Percentiles rank a stretch among this genome's conserved stretches.
Conservation (phyloP, 495 filamentous ascomycete genomes). For the Penicillium waksmanii region DNA sequence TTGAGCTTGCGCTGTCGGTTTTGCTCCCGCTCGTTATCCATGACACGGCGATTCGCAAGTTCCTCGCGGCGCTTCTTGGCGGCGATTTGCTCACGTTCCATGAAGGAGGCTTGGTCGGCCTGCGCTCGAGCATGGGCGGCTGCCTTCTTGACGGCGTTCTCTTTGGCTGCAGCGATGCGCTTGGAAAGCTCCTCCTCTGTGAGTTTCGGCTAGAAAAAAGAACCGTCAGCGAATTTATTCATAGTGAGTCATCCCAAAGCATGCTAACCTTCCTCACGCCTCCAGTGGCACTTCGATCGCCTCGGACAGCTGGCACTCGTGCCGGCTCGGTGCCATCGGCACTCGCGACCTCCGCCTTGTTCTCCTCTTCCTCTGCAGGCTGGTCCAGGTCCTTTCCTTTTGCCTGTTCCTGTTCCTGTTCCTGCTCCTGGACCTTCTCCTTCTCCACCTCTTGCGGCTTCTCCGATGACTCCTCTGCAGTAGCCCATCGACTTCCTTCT, state of each 20-base stretch:
- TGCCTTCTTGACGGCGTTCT: slow-evolving; percentile 59
- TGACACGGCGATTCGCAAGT: slow-evolving; percentile 55
- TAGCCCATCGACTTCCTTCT: slow-evolving; percentile 21
- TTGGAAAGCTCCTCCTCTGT: slow-evolving; percentile 69
- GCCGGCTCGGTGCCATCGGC: slow-evolving; percentile 32
- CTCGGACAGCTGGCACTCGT: slow-evolving; percentile 61
- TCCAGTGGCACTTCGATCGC: slow-evolving; percentile 70
- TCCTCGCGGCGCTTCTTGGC: slow-evolving; percentile 59
- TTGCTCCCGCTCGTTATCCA: slow-evolving; percentile 72
- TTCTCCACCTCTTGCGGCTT: slow-evolving; percentile 27
- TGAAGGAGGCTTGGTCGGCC: slow-evolving; percentile 68
- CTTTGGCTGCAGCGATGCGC: slow-evolving; percentile 60
- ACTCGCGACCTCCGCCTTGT: slow-evolving; percentile 15
- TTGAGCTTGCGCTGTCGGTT: slow-evolving; percentile 73
- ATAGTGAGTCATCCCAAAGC: background rate
- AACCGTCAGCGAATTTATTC: background rate
- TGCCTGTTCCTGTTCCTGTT: too few relatives aligned
- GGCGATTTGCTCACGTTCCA: slow-evolving; percentile 64
- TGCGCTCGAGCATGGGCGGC: slow-evolving; percentile 68
- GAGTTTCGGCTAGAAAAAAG: slow-evolving; percentile 56
- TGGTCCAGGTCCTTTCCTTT: slow-evolving; percentile 25
- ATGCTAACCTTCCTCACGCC: slow-evolving; percentile 54
- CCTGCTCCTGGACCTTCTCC: slow-evolving; percentile 4
- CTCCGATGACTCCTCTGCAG: slow-evolving; percentile 15
- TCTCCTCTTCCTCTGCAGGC: slow-evolving; percentile 19